A percentile compares a stretch with the other conserved stretches of the same genome.
Evolutionary conservation across 305 asterid species (phyloP).

Genomic region (Fraxinus platypoda): DNA sequence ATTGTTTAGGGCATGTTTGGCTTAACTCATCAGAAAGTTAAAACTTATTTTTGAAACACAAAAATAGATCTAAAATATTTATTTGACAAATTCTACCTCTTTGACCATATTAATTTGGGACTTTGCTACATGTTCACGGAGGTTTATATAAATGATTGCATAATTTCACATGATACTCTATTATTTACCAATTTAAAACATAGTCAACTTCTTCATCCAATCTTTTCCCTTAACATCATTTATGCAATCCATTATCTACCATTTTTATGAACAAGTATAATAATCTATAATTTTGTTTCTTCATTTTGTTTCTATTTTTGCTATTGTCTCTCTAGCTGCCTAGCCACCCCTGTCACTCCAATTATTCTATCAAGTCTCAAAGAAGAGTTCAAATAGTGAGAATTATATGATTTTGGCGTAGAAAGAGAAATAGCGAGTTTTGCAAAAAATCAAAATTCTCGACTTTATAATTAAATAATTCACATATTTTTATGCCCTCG

Average conservation of each 20-base stretch:
- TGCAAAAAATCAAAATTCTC: not conserved
- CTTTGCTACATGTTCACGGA: not conserved
- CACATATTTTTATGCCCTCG: not conserved
- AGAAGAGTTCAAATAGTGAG: not conserved
- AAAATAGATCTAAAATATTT: not conserved
- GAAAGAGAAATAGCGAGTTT: not conserved
- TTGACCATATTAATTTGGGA: not conserved
- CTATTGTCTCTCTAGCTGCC: not conserved
- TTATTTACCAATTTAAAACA: too few relatives aligned
- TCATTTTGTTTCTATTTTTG: too few relatives aligned
- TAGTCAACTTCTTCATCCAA: not conserved
- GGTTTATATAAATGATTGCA: too few relatives aligned
- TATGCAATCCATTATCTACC: too few relatives aligned
- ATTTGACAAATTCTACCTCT: not conserved
- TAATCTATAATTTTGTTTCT: not conserved
- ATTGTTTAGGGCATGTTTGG: not conserved
- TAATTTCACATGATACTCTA: not conserved
- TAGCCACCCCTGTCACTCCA: not conserved
- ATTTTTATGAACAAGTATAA: not conserved
- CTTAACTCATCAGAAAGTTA: not conserved
- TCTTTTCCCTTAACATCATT: not conserved
- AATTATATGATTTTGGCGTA: not conserved
- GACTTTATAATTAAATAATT: too few relatives aligned
- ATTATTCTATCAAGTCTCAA: not conserved
- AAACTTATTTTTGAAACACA: not conserved